Percentiles rank a stretch among this genome's conserved stretches.
phyloP scores from a whole-genome alignment of 148 eudicot genomes.

The Fagopyrum esculentum region DNA sequence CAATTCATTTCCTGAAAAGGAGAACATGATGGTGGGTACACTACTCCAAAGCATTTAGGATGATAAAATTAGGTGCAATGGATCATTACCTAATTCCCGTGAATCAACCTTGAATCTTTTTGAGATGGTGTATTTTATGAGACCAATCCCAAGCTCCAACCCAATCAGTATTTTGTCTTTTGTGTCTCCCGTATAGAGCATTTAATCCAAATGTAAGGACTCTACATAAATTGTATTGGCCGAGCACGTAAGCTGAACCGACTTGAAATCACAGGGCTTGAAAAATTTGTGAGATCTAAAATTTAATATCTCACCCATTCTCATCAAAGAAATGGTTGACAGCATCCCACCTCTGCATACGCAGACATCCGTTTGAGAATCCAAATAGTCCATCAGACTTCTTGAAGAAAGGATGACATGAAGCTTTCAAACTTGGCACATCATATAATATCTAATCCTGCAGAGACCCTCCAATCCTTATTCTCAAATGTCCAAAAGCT shows the following conservation, averaged over 20 bases:
- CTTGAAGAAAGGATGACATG: slow-evolving; percentile 63
- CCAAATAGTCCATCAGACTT: slow-evolving; percentile 55
- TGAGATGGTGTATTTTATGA: slow-evolving; percentile 69
- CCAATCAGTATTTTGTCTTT: slow-evolving; percentile 30
- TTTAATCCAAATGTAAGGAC: slow-evolving; percentile 83
- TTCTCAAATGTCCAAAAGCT: slow-evolving; percentile 73
- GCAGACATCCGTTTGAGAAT: slow-evolving; percentile 73
- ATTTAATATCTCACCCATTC: slow-evolving; percentile 49
- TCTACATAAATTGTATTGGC: slow-evolving; percentile 26
- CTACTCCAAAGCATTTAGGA: background rate
- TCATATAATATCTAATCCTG: slow-evolving; percentile 78
- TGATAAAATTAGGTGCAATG: background rate
- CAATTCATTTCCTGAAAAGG: slow-evolving; percentile 73
- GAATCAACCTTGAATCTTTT: slow-evolving; percentile 83
- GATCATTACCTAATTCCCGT: slow-evolving; percentile 87
- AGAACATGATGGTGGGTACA: background rate
- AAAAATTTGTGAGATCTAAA: background rate
- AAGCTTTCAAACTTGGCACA: slow-evolving; percentile 42
- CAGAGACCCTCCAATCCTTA: slow-evolving; percentile 90
- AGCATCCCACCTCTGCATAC: slow-evolving; percentile 76
- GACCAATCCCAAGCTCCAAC: slow-evolving; percentile 78
- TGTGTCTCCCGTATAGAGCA: slow-evolving; percentile 69
- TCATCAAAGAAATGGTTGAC: slow-evolving; percentile 53
- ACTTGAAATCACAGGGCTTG: too few species aligned
- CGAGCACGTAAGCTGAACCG: too few species aligned